Evolutionary conservation across 208 protist species (phyloP).

Genomic region (Leishmania mexicana): DNA sequence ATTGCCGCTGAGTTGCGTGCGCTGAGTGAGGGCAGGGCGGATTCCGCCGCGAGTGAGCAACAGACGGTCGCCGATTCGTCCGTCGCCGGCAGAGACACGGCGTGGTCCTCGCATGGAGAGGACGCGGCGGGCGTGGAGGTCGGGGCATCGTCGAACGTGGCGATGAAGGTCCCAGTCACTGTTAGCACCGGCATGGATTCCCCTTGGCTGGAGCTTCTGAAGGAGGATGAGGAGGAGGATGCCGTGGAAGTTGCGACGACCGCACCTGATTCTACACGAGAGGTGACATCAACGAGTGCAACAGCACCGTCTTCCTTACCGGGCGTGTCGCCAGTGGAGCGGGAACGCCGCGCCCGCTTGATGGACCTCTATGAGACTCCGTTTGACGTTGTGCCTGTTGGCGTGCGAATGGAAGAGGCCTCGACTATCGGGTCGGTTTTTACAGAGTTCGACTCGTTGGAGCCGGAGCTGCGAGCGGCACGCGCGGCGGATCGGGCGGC

Average conservation of each 20-base stretch:
- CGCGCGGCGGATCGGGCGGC: constrained; percentile 21
- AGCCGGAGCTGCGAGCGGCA: constrained; percentile 47
- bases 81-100: not conserved
- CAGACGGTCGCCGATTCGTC: not conserved
- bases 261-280: not conserved
- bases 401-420: constrained; percentile 64
- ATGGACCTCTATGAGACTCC: constrained; percentile 81
- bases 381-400: constrained; percentile 70
- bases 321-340: not conserved
- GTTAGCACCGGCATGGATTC: constrained; percentile 1
- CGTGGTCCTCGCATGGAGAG: not conserved
- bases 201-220: constrained; percentile 58
- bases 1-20: not conserved
- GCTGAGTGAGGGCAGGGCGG: not conserved
- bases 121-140: not conserved
- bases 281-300: not conserved
- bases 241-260: not conserved
- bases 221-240: constrained; percentile 26
- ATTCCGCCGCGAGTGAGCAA: not conserved
- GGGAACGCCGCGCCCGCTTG: constrained; percentile 24
- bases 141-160: not conserved
- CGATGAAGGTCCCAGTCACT: not conserved
- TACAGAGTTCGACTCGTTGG: constrained; percentile 69
- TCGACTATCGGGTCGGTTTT: constrained; percentile 62
- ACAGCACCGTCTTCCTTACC: not conserved